Conservation (phyloP, 768 basidiomycete species). For the Kwoniella shandongensis region DNA sequence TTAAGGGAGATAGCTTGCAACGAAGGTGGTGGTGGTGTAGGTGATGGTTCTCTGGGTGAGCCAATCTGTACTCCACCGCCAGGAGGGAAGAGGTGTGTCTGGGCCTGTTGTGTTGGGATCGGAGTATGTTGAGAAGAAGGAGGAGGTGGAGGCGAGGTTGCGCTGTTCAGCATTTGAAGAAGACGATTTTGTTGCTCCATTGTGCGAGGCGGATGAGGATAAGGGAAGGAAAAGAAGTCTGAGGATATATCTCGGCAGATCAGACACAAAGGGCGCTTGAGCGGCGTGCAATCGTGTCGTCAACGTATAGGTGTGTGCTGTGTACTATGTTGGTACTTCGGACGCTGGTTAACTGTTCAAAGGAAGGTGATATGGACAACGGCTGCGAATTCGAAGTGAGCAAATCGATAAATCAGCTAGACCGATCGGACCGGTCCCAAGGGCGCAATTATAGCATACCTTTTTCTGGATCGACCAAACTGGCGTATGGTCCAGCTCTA, state of each 20-base stretch:
- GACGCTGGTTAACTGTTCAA: background rate
- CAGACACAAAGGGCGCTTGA: background rate
- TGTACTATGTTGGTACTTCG: background rate
- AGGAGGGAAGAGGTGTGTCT: conserved; percentile 1
- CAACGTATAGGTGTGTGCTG: background rate
- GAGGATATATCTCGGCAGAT: background rate
- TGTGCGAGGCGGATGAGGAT: conserved; percentile 9
- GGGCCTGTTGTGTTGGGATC: background rate
- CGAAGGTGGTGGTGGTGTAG: conserved; percentile 29
- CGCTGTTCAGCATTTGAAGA: conserved; percentile 37
- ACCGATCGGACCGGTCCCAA: no score
- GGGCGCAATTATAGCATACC: no score
- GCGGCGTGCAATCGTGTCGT: background rate
- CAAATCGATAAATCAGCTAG: no score
- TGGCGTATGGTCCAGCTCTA: no score
- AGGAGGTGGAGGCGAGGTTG: conserved; percentile 16
- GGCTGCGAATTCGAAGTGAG: no score
- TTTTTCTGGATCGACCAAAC: no score
- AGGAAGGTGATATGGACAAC: no score
- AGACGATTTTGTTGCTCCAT: conserved; percentile 31
- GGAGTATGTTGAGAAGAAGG: conserved; percentile 4
- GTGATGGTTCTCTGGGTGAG: conserved; percentile 25
- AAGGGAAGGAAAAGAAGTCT: conserved; percentile 2
- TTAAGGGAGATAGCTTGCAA: conserved; percentile 30
- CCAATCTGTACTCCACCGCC: background rate